These are phyloP conservation scores for Clonostachys rhizophaga DNA, from an alignment of 2,329 filamentous ascomycete genomes.

Conservation along the genomic window DNA sequence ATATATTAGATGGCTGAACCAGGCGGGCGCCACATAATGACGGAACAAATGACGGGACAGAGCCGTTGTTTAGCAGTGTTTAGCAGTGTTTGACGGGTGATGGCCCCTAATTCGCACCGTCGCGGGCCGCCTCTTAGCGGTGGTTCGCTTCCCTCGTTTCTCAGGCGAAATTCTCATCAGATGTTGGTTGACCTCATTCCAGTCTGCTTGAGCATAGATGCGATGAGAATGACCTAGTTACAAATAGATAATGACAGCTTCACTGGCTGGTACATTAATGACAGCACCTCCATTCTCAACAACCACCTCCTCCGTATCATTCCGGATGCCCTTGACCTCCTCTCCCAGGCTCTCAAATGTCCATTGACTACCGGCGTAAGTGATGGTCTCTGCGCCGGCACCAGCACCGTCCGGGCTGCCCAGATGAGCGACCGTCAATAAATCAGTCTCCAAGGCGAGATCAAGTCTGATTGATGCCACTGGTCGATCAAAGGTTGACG, in stretches of 20 bases:
- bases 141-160: no score
- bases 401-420: conserved; percentile 24
- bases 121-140: no score
- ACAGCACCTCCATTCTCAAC: conserved; percentile 13
- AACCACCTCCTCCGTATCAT: conserved; percentile 17
- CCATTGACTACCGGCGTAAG: conserved; percentile 30
- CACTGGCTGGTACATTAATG: neutral
- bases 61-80: no score
- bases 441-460: neutral
- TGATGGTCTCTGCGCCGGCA: conserved; percentile 21
- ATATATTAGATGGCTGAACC: no score
- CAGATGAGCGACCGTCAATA: conserved; percentile 18
- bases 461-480: neutral
- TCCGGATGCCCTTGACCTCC: conserved; percentile 22
- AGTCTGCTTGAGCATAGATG: no score
- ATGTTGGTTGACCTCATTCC: no score
- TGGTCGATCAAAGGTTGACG: conserved; percentile 1
- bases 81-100: no score
- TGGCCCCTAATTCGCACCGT: no score
- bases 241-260: conserved; percentile 1
- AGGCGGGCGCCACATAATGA: no score
- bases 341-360: conserved; percentile 22
- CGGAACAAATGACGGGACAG: no score
- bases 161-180: no score
- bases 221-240: neutral